These are phyloP conservation scores for Linnemannia hyalina DNA, from an alignment of 192 early-diverging fungal species.

Conservation along the genomic window DNA sequence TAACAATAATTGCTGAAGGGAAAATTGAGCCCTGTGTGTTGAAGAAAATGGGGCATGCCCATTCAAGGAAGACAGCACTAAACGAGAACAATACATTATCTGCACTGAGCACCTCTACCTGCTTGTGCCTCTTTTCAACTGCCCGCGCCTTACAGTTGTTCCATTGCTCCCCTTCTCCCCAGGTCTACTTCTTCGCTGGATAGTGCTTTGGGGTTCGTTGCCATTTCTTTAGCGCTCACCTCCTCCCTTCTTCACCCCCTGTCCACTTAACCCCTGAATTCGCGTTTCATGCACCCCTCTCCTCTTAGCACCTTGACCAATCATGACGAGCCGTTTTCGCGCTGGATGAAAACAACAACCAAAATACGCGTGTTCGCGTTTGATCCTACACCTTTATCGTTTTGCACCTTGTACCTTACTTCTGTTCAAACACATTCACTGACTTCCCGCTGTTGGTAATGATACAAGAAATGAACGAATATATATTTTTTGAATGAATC, in stretches of 20 bases:
- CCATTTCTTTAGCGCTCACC: background rate
- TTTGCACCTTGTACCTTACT: background rate
- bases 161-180: background rate
- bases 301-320: background rate
- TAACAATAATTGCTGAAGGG: background rate
- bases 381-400: background rate
- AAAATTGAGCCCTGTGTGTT: background rate
- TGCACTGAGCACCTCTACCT: too few relatives aligned
- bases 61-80: too few relatives aligned
- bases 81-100: too few relatives aligned
- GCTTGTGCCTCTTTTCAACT: too few relatives aligned
- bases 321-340: background rate
- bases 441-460: too few relatives aligned
- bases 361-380: background rate
- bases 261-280: background rate
- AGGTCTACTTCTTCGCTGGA: background rate
- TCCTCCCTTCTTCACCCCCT: background rate
- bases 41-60: background rate
- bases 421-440: background rate
- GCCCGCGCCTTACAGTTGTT: too few relatives aligned
- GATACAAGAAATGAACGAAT: background rate
- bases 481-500: background rate
- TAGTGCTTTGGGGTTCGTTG: background rate
- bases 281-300: background rate
- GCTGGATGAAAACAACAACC: background rate